Evolutionary conservation across 2,329 filamentous ascomycete species (phyloP).

Genomic region (Fusarium hainanense): DNA sequence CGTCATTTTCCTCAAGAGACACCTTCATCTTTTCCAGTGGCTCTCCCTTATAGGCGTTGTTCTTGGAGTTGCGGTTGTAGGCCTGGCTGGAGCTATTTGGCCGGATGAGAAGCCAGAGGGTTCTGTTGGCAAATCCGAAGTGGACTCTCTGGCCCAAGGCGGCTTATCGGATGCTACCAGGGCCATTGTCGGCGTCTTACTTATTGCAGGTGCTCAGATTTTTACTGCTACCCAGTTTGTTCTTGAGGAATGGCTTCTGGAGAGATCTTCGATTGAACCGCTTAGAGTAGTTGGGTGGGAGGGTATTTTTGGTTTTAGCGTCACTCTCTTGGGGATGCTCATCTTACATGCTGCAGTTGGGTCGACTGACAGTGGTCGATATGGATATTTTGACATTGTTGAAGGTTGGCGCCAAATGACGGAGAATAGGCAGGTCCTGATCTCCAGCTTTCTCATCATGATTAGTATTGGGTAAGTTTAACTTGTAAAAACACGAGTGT

Average conservation of each 20-base stretch:
- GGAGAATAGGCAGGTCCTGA: conserved; percentile 73
- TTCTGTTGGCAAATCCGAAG: conserved; percentile 46
- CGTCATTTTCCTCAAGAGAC: conserved; percentile 86
- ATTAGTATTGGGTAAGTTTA: conserved; percentile 87
- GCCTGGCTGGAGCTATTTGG: conserved; percentile 86
- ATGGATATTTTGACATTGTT: conserved; percentile 89
- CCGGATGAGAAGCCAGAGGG: conserved; percentile 69
- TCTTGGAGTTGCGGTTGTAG: conserved; percentile 87
- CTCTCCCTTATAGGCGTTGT: conserved; percentile 87
- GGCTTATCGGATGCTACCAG: conserved; percentile 51
- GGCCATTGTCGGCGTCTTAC: conserved; percentile 83
- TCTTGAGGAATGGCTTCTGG: conserved; percentile 90
- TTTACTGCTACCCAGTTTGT: conserved; percentile 98
- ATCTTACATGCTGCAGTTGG: conserved; percentile 83
- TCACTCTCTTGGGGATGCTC: conserved; percentile 83
- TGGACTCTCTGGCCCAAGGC: conserved; percentile 55
- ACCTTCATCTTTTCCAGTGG: conserved; percentile 91
- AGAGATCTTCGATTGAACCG: conserved; percentile 74
- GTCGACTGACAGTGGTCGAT: conserved; percentile 74
- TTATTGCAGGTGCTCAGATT: conserved; percentile 94
- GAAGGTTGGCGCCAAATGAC: conserved; percentile 88
- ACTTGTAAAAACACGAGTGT: neutral
- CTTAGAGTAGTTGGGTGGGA: conserved; percentile 96
- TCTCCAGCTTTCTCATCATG: conserved; percentile 93
- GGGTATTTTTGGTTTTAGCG: conserved; percentile 86